These are phyloP conservation scores for Pleurotus cornucopiae DNA, from an alignment of 768 basidiomycete genomes.

Conservation along the genomic window DNA sequence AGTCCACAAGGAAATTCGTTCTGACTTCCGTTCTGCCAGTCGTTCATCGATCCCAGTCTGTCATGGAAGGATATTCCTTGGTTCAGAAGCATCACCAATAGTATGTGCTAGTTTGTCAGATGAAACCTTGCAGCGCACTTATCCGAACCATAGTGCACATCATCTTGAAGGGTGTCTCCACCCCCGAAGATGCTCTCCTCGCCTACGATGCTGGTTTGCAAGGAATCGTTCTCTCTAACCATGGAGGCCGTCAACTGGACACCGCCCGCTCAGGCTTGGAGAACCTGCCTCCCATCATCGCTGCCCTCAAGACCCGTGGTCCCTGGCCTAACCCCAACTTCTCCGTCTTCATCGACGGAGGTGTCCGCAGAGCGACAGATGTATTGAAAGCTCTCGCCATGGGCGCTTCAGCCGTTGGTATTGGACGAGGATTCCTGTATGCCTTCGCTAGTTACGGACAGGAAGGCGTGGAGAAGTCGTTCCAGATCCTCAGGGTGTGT, in stretches of 20 bases:
- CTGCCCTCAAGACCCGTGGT: constrained; percentile 65
- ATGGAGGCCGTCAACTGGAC: constrained; percentile 77
- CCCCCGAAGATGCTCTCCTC: constrained; percentile 65
- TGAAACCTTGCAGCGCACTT: no score
- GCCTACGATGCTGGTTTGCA: constrained; percentile 75
- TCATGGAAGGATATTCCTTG: constrained; percentile 84
- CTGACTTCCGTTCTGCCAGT: constrained; percentile 34
- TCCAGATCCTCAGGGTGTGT: constrained; percentile 71
- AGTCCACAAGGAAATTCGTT: neutral
- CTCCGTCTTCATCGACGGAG: constrained; percentile 91
- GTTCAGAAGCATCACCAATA: constrained; percentile 77
- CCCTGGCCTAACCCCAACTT: constrained; percentile 76
- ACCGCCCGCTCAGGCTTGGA: constrained; percentile 87
- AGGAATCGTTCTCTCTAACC: constrained; percentile 82
- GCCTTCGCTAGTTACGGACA: constrained; percentile 86
- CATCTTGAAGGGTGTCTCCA: constrained; percentile 70
- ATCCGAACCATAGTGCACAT: constrained; percentile 63
- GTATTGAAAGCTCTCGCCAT: constrained; percentile 85
- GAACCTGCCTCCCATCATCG: constrained; percentile 79
- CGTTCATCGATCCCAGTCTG: constrained; percentile 92
- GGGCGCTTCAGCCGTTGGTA: constrained; percentile 82
- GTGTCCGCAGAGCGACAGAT: constrained; percentile 87
- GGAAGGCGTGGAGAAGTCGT: constrained; percentile 79
- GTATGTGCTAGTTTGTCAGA: constrained; percentile 23
- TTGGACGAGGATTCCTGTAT: constrained; percentile 86